Evolutionary conservation across 2,329 filamentous ascomycete species (phyloP), one percentile per base, ranked within the genome.

Genomic region (Talaromyces sp.): DNA sequence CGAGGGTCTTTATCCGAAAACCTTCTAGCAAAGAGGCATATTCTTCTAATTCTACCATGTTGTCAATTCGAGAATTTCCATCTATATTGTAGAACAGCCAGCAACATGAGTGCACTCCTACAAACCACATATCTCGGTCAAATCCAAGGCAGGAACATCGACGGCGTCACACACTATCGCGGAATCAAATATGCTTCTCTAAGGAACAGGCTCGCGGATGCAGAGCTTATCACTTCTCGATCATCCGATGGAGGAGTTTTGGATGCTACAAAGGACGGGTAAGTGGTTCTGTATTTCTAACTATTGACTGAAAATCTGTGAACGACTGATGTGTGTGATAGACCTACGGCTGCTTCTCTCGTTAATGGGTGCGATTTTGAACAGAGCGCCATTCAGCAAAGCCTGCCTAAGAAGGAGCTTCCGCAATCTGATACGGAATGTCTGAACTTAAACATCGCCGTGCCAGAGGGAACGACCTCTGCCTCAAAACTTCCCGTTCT

Each of bases 401-500:
- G 75, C 0, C 71, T 85, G 0, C 79, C 82, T 45, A 71, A 72
- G 59, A 76, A 78, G 50, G 74, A 76, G 1, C 62, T 74, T 13
- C 31, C 64, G 5, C 75, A 79, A 60, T 84, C 81, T 11, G 83
- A 83, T 24, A 68, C 78, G 3, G 80, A 85, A 59, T 80, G 83
- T 37, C 72, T 87, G 27, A 84, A 83, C 58, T 72, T 86, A 19
- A 85, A 85, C 66, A 80, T 86, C 57, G 80, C 81, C 0, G 75
- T 82, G 0, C 83, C 84, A 1, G 66, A 69, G 7, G 64, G 65
- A 45, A 71, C 54, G 10, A 71, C 66, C 1, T 59, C 39, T 0
- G 63, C 69, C 4, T 71, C 73, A 13, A 78, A 77, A 6, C 72
- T 85, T 2, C 84, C 84, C 0, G 83, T 85, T 0, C 76, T 85